Base-by-base conservation (phyloP, 2,329 filamentous ascomycete genomes). In the Ceratocystis destructans region DNA sequence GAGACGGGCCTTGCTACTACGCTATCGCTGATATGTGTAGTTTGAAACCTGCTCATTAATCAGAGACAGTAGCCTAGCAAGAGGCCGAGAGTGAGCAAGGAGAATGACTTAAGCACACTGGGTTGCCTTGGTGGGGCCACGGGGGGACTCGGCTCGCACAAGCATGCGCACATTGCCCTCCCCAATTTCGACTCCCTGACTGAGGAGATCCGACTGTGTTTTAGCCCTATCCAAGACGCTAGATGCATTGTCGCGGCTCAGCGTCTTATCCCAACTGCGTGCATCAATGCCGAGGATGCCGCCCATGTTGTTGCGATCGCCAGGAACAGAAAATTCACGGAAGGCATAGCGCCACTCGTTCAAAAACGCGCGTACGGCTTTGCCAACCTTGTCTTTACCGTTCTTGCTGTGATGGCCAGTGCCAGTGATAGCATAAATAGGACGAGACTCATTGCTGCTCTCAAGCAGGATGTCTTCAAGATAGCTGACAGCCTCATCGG, bases 321-420 rank as follows among this genome's bases (percentile, higher is more conserved):
- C 93, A 1, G 92, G 91, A 8, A 96, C 92, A 46, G 89, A 94
- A 76, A 99, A 99, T 76, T 99, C 94, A 65, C 93, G 87, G 77
- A 93, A 99, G 0, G 90, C 88, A 74, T 96, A 99, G 69, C 90
- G 85, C 91, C 92, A 96, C 74, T 97, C 93, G 73, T 93, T 95
- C 66, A 99, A 79, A 77, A 95, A 97, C 70, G 83, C 85, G 65
- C 94, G 87, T 69, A 97, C 87, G 1, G 92, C 91, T 77, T 96
- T 96, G 73, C 93, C 93, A 45, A 99, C 90, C 77, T 99, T 99
- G 76, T 99, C 94, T 75, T 97, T 97, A 72, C 94, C 93, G 73
- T 96, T 96, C 79, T 97, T 97, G 75, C 90, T 96, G 77, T 99
- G 94, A 73, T 97, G 92, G 2, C 93, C 94, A 0, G 93, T 97